Base-by-base conservation (phyloP, 2,329 filamentous ascomycete species). In the Aureobasidium sp. region DNA sequence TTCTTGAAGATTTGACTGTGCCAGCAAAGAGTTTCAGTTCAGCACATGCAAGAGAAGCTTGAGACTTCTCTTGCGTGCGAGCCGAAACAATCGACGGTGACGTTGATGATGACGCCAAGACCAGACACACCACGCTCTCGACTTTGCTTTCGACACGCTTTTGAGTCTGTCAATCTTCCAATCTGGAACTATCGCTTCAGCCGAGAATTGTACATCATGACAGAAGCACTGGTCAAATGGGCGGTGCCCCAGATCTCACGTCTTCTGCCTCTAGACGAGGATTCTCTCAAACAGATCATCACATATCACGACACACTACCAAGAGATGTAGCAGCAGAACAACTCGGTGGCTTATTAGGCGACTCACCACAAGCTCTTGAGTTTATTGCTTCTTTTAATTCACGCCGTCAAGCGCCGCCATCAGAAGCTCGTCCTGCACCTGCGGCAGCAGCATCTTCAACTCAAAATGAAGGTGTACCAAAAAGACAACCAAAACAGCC, bases 281-380 rank as follows among this genome's bases (percentile, higher is more conserved):
- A 87, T 11, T 90, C 91, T 35, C 75, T 97, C 27, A 81, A 83
- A 64, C 88, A 97, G 65, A 79, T 96, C 38, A 76, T 97, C 59
- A 82, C 88, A 42, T 96, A 96, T 67, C 83, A 88, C 2, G 75
- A 81, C 30, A 85, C 83, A 0, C 77, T 97, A 7, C 83, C 89
- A 17, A 90, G 86, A 64, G 72, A 82, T 48, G 86, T 85, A 58
- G 87, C 88, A 12, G 89, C 83, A 47, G 84, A 90, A 37, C 89
- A 97, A 68, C 85, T 98, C 57, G 86, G 84, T 67, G 89, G 93
- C 64, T 75, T 98, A 50, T 79, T 98, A 0, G 93, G 91, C 45
- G 89, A 95, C 67, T 90, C 87, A 6, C 81, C 90, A 1, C 83
- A 86, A 61, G 79, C 81, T 2, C 68, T 87, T 48, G 83, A 87